These are phyloP conservation scores for Pluteus cervinus DNA, from an alignment of 768 basidiomycete species.

Conservation along the genomic window DNA sequence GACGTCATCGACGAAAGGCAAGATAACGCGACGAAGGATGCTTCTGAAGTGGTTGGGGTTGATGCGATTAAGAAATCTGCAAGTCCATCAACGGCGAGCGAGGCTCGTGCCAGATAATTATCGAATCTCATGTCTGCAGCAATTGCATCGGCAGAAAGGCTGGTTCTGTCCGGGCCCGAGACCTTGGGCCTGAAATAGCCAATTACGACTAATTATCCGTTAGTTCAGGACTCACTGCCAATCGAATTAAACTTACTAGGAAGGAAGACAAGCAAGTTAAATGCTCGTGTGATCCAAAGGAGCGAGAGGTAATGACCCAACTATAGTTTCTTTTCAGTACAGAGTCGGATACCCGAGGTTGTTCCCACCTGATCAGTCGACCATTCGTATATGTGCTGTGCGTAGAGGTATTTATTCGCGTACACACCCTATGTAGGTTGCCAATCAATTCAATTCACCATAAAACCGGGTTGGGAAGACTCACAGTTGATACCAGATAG, in stretches of 20 bases:
- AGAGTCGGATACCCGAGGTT: background rate
- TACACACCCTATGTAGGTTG: conserved; percentile 63
- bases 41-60: conserved; percentile 41
- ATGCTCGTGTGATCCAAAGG: conserved; percentile 57
- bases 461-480: conserved; percentile 15
- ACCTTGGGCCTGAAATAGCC: conserved; percentile 52
- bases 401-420: conserved; percentile 75
- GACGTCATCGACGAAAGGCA: conserved; percentile 60
- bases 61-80: conserved; percentile 60
- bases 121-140: conserved; percentile 64
- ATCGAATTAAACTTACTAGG: conserved; percentile 43
- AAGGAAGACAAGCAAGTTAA: conserved; percentile 60
- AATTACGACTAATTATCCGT: conserved; percentile 43
- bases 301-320: conserved; percentile 73
- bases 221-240: background rate
- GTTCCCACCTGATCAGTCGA: conserved; percentile 43
- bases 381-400: conserved; percentile 68
- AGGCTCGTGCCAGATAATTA: conserved; percentile 54
- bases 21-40: conserved; percentile 52
- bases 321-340: conserved; percentile 27
- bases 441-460: no score
- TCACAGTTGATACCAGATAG: conserved; percentile 59
- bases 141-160: conserved; percentile 37
- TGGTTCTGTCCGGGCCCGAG: conserved; percentile 16
- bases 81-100: conserved; percentile 60